Evolutionary conservation across 352 stramenopile genomes (phyloP).

Genomic region (Halophytophthora batemanensis): DNA sequence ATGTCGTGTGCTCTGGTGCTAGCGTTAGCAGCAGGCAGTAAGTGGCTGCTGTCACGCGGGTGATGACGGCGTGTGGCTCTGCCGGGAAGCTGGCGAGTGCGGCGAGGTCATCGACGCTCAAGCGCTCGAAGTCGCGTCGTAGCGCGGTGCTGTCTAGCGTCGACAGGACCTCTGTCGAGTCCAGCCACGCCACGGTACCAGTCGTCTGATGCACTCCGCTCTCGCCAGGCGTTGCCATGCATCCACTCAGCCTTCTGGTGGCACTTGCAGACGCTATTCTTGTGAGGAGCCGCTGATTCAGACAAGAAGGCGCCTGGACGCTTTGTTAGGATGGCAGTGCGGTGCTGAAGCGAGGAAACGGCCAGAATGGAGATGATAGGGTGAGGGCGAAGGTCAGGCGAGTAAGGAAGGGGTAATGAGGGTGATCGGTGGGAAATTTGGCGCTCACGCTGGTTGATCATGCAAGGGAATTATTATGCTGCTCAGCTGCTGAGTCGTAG

Average conservation of each 20-base stretch:
- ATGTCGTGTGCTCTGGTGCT: slow-evolving; percentile 16
- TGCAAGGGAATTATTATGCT: no score
- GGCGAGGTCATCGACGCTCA: slow-evolving; percentile 41
- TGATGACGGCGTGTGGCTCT: slow-evolving; percentile 42
- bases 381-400: no score
- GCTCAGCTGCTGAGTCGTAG: no score
- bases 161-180: not conserved
- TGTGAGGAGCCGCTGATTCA: no score
- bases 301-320: no score
- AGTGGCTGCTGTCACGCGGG: slow-evolving; percentile 28
- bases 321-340: no score
- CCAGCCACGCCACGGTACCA: slow-evolving; percentile 1
- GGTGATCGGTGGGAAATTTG: no score
- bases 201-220: not conserved
- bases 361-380: no score
- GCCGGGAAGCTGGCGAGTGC: slow-evolving; percentile 36
- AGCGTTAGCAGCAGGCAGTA: slow-evolving; percentile 49
- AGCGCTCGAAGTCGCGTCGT: slow-evolving; percentile 18
- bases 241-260: not conserved
- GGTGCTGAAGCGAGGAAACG: no score
- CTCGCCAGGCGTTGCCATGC: slow-evolving; percentile 19
- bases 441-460: no score
- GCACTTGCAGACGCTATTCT: no score
- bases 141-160: slow-evolving; percentile 20
- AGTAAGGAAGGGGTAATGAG: no score